Percentiles rank a stretch among this genome's conserved stretches.
phyloP scores from a whole-genome alignment of 2,329 filamentous ascomycete genomes.

The Paradendryphiella salina region DNA sequence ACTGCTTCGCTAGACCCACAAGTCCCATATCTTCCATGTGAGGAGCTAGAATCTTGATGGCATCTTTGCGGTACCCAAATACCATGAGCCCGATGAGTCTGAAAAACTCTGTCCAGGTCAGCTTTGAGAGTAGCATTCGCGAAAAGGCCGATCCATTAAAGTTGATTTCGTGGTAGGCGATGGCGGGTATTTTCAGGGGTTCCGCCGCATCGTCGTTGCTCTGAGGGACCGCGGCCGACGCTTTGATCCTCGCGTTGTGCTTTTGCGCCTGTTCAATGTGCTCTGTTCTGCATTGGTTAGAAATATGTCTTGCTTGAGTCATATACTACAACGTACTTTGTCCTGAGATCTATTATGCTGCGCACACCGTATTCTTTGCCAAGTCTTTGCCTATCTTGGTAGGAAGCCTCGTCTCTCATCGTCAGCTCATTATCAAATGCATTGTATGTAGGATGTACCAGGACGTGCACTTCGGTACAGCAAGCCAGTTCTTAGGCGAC shows the following conservation, averaged over 20 bases:
- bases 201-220: conserved; percentile 58
- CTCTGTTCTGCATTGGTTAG: conserved; percentile 62
- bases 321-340: conserved; percentile 58
- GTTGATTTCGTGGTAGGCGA: conserved; percentile 68
- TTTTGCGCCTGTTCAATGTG: conserved; percentile 70
- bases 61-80: conserved; percentile 68
- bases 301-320: neutral
- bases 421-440: conserved; percentile 3
- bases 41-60: conserved; percentile 68
- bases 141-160: conserved; percentile 75
- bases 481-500: conserved; percentile 31
- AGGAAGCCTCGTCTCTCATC: conserved; percentile 68
- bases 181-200: conserved; percentile 64
- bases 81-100: conserved; percentile 66
- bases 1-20: conserved; percentile 69
- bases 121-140: conserved; percentile 65
- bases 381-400: conserved; percentile 64
- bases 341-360: conserved; percentile 78
- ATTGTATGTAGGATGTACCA: conserved; percentile 22
- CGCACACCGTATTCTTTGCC: conserved; percentile 64
- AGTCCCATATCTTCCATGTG: conserved; percentile 74
- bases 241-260: conserved; percentile 54
- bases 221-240: conserved; percentile 51
- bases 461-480: conserved; percentile 45
- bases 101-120: conserved; percentile 68